Evolutionary conservation across 495 filamentous ascomycete genomes (phyloP).

Genomic region (Hypoxylon fragiforme): DNA sequence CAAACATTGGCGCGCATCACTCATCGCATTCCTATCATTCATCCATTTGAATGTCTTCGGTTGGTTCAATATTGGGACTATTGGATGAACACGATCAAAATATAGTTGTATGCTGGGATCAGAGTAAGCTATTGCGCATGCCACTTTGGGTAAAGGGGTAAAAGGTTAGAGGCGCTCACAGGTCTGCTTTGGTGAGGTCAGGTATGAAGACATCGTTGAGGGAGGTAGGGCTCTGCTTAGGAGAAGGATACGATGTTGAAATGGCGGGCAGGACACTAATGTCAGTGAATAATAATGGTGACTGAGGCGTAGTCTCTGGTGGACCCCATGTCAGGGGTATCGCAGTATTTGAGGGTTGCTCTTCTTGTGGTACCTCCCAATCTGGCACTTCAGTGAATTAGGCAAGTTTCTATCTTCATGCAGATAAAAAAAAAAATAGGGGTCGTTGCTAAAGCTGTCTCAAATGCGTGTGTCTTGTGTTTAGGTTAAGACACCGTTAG

Average conservation of each 20-base stretch:
- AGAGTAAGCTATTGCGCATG: conserved; percentile 9
- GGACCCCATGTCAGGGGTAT: conserved; percentile 22
- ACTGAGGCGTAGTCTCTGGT: conserved; percentile 18
- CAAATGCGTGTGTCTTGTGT: too few species aligned
- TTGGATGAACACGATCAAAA: conserved; percentile 61
- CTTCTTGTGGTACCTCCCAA: conserved; percentile 25
- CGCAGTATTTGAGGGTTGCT: conserved; percentile 4
- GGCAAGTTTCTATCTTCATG: conserved; percentile 8
- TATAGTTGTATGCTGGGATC: conserved; percentile 49
- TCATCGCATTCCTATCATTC: conserved; percentile 9
- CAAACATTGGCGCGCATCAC: conserved; percentile 45
- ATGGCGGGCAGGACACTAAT: conserved; percentile 35
- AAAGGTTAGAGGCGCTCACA: conserved; percentile 36
- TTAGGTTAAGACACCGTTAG: conserved; percentile 17
- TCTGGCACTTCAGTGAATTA: conserved; percentile 22
- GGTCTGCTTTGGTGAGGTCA: conserved; percentile 49
- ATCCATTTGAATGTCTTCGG: conserved; percentile 32
- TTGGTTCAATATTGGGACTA: conserved; percentile 57
- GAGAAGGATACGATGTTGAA: conserved; percentile 32
- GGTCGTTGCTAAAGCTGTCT: conserved; percentile 31
- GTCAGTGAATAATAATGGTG: conserved; percentile 24
- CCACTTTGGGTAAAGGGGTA: conserved; percentile 36
- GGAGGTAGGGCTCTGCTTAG: conserved; percentile 25
- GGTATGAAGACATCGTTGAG: conserved; percentile 30
- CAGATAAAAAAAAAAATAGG: not conserved